These are phyloP conservation scores for Pythium folliculosum DNA, from an alignment of 352 stramenopile genomes.

Conservation along the genomic window DNA sequence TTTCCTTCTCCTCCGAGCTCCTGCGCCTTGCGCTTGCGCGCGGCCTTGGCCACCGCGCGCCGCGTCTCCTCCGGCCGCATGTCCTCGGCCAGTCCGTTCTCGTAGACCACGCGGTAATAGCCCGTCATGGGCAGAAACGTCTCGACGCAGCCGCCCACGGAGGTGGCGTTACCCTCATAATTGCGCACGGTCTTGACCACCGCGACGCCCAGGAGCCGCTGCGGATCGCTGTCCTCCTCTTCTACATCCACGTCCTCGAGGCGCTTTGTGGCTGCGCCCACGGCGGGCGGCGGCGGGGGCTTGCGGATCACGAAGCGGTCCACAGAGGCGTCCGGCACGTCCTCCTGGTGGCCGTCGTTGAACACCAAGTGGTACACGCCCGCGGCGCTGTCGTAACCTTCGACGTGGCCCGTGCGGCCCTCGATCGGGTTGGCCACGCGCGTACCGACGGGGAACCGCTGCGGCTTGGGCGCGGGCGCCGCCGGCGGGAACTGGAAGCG, in stretches of 20 bases:
- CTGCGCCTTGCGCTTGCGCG: slow-evolving; percentile 25
- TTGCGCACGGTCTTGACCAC: slow-evolving; percentile 48
- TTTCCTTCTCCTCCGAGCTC: slow-evolving; percentile 10
- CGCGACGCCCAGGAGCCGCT: slow-evolving; percentile 39
- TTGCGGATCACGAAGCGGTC: slow-evolving; percentile 45
- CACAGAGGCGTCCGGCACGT: slow-evolving; percentile 33
- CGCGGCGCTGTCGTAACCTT: slow-evolving; percentile 37
- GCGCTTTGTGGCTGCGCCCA: not conserved
- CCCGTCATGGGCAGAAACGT: slow-evolving; percentile 46
- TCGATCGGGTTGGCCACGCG: slow-evolving; percentile 63
- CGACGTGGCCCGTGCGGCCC: slow-evolving; percentile 58
- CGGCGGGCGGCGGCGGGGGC: slow-evolving; percentile 3
- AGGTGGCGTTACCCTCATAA: slow-evolving; percentile 48
- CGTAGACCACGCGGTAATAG: slow-evolving; percentile 51
- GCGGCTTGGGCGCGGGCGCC: slow-evolving; percentile 16
- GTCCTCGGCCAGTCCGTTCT: slow-evolving; percentile 44
- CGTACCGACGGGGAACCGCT: slow-evolving; percentile 48
- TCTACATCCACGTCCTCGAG: not conserved
- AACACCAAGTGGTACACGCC: slow-evolving; percentile 56
- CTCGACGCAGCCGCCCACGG: slow-evolving; percentile 44
- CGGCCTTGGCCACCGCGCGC: slow-evolving; percentile 11
- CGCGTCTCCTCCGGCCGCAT: slow-evolving; percentile 46
- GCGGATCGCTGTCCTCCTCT: slow-evolving; percentile 33
- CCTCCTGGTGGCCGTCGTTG: slow-evolving; percentile 49
- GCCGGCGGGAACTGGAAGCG: slow-evolving; percentile 12